Evolutionary conservation across 1,139 yeast species (phyloP).

Genomic region (Geotrichum restrictum): DNA sequence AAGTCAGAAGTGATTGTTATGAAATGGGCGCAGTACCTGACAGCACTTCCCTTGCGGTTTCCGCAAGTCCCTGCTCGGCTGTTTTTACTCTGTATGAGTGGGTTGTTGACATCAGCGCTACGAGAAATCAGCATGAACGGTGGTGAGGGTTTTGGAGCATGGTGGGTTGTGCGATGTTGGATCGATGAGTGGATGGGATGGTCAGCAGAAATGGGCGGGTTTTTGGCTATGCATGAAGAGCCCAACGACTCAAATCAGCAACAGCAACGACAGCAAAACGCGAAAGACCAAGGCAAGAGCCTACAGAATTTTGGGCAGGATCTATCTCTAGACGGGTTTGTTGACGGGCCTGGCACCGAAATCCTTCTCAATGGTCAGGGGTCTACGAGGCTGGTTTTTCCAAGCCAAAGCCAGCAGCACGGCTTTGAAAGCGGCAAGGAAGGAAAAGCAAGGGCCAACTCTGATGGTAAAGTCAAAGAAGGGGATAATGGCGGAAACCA

Average conservation of each 20-base stretch:
- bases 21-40: conserved; percentile 44
- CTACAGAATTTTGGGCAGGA: neutral
- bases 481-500: neutral
- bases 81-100: conserved; percentile 53
- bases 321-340: neutral
- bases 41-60: conserved; percentile 48
- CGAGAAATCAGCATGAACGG: conserved; percentile 59
- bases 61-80: conserved; percentile 52
- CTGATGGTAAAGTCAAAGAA: neutral
- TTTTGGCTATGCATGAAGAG: conserved; percentile 34
- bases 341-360: neutral
- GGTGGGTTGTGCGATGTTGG: conserved; percentile 82
- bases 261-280: neutral
- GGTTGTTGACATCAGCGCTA: conserved; percentile 59
- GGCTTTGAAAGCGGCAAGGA: neutral
- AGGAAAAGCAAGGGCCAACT: neutral
- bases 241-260: neutral
- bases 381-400: conserved; percentile 3
- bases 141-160: conserved; percentile 63
- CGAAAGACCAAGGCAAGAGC: neutral
- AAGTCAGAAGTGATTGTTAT: conserved; percentile 33
- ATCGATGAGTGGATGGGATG: conserved; percentile 68
- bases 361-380: neutral
- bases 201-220: conserved; percentile 68
- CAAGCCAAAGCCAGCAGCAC: neutral